Evolutionary conservation across 139 green algal species (phyloP).

Genomic region (Zygnema cylindricum): DNA sequence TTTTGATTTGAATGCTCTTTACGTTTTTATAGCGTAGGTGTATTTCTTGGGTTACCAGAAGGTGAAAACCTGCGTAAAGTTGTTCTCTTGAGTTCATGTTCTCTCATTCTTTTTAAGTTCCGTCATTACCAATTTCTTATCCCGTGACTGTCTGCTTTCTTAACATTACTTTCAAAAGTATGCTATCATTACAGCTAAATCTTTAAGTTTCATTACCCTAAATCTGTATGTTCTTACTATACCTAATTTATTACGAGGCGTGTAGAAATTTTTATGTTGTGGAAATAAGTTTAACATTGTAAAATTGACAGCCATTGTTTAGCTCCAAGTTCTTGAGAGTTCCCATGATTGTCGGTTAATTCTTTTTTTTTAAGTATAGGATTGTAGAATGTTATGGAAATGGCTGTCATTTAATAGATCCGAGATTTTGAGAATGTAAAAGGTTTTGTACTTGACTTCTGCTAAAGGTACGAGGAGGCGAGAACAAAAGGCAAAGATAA

Average conservation of each 20-base stretch:
- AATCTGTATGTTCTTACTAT: background rate
- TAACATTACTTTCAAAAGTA: slow-evolving; percentile 5
- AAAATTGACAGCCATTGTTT: background rate
- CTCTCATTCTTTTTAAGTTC: too few relatives aligned
- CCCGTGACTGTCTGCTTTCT: too few relatives aligned
- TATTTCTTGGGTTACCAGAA: too few relatives aligned
- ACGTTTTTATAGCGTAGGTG: too few relatives aligned
- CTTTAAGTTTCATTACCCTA: background rate
- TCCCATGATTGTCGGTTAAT: too few relatives aligned
- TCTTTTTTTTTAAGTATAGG: slow-evolving; percentile 1
- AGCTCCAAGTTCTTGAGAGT: slow-evolving; percentile 4
- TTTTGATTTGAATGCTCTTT: too few relatives aligned
- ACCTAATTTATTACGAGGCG: background rate
- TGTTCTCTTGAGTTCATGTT: too few relatives aligned
- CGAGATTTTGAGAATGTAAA: too few relatives aligned
- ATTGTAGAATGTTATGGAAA: background rate
- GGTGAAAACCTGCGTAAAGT: too few relatives aligned
- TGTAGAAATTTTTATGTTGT: slow-evolving; percentile 3
- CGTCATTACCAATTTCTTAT: too few relatives aligned
- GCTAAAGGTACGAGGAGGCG: slow-evolving; percentile 54
- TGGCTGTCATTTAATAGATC: too few relatives aligned
- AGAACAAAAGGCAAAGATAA: slow-evolving; percentile 42
- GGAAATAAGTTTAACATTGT: background rate
- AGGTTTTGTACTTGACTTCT: background rate
- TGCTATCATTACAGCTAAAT: background rate